Percentiles rank a stretch among this genome's conserved stretches.
Evolutionary conservation across 495 filamentous ascomycete species (phyloP).

Genomic region (Hypoxylon rickii): DNA sequence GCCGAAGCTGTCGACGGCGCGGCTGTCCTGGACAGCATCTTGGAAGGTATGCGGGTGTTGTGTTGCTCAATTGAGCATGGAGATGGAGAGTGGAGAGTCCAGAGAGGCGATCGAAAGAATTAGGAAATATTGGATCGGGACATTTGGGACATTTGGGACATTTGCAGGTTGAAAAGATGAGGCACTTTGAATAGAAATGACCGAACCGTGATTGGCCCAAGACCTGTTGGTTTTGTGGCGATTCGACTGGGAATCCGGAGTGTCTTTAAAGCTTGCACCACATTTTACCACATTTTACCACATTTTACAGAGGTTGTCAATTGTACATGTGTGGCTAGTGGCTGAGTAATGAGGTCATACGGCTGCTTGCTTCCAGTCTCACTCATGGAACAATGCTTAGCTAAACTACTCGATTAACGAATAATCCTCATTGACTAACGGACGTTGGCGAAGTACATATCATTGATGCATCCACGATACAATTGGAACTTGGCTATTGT

Average conservation of each 20-base stretch:
- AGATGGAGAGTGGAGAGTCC: conserved; percentile 46
- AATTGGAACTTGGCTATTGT: too few species aligned
- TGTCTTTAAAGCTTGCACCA: conserved; percentile 19
- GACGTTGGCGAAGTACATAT: too few species aligned
- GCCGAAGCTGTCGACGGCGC: conserved; percentile 50
- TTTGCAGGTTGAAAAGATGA: conserved; percentile 33
- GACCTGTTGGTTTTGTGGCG: conserved; percentile 3
- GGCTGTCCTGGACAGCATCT: conserved; percentile 54
- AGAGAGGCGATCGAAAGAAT: conserved; percentile 43
- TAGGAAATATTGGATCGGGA: too few species aligned
- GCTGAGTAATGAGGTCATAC: conserved; percentile 32
- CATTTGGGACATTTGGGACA: conserved; percentile 21
- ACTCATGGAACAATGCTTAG: too few species aligned
- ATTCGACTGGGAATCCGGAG: too few species aligned
- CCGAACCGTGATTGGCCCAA: conserved; percentile 29
- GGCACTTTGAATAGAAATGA: conserved; percentile 41
- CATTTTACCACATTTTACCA: too few species aligned
- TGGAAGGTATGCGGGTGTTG: conserved; percentile 37
- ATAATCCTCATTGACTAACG: background rate
- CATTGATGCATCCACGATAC: too few species aligned
- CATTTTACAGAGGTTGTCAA: too few species aligned
- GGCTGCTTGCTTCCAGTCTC: background rate
- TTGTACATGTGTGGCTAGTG: conserved; percentile 20
- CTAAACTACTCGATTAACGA: background rate
- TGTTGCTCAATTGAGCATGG: conserved; percentile 52